Evolutionary conservation across 2,329 filamentous ascomycete species (phyloP).

Genomic region (Cordyceps farinosa): DNA sequence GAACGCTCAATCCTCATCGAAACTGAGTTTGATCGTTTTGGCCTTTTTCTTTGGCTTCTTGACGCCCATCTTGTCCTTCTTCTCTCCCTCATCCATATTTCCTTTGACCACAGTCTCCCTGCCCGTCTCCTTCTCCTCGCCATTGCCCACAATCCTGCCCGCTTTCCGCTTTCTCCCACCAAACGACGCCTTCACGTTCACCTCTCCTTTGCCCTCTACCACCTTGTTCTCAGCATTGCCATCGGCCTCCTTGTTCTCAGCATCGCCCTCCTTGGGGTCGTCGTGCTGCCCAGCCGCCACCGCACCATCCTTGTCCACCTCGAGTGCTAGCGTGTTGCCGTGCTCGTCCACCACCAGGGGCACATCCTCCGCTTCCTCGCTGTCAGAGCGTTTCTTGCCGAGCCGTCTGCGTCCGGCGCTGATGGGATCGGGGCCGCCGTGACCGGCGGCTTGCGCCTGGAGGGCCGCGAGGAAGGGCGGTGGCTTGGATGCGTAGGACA

Average conservation of each 20-base stretch:
- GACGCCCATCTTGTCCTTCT: conserved; percentile 23
- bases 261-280: conserved; percentile 11
- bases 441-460: conserved; percentile 43
- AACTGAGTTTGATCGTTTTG: conserved; percentile 66
- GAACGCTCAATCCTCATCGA: conserved; percentile 52
- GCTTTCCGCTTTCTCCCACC: conserved; percentile 53
- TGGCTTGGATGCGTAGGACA: conserved; percentile 54
- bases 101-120: conserved; percentile 26
- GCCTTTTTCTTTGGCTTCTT: conserved; percentile 49
- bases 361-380: conserved; percentile 71
- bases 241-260: conserved; percentile 24
- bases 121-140: conserved; percentile 22
- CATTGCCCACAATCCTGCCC: conserved; percentile 46
- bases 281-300: conserved; percentile 29
- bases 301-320: conserved; percentile 42
- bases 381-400: conserved; percentile 53
- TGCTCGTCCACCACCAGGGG: conserved; percentile 72
- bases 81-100: conserved; percentile 22
- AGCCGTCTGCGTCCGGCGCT: conserved; percentile 48
- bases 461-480: conserved; percentile 53
- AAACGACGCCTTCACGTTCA: conserved; percentile 29
- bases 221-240: conserved; percentile 18
- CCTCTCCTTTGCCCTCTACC: conserved; percentile 26
- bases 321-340: conserved; percentile 57
- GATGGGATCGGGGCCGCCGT: conserved; percentile 50